Evolutionary conservation across 371 early-diverging fungal genomes (phyloP), one percentile per base, ranked within the genome.

Genomic region (Actinomortierella wolfii): DNA sequence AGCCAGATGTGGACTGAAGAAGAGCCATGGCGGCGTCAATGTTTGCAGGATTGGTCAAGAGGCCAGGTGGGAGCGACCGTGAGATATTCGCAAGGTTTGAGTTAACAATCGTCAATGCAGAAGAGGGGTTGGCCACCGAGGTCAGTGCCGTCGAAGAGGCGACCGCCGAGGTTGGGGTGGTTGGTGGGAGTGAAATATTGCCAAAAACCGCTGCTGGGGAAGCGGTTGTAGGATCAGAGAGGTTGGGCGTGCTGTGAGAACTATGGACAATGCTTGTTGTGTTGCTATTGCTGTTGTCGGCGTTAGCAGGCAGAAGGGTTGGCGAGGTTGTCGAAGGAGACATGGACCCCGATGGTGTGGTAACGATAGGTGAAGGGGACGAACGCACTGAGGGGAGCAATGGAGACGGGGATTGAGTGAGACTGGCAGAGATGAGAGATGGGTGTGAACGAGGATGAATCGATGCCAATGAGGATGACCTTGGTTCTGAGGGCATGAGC

Each of bases 81-180:
- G 45, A 52, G 5, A 57, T 18, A 25, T 18, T 25, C 0, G 40
- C 48, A 26, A 40, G 5, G n/a, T 25, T 52, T 26, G 25, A 26
- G 20, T 51, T 45, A 42, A 39, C 56, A 39, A 41, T 45, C 23
- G 39, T 21, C 14, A 26, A 14, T 18, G 18, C 44, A 25, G 46
- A 23, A 9, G 39, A 29, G 18, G 28, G 42, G 23, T 61, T 55
- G 3, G 50, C 69, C 8, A 59, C 59, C 4, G 69, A 41, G 25
- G 45, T 26, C 43, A 67, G 39, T 44, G 50, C 41, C 54, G 70
- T 17, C 17, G 50, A 18, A 59, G 67, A 14, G 51, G 49, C 34
- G 47, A 62, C 39, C 48, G 68, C 34, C 53, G 57, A 14, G 43
- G 70, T 23, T 54, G 64, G 21, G 50, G 60, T 20, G 50, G 74